Conservation (phyloP, 2,329 filamentous ascomycete genomes). For the Aspergillus unguis region DNA sequence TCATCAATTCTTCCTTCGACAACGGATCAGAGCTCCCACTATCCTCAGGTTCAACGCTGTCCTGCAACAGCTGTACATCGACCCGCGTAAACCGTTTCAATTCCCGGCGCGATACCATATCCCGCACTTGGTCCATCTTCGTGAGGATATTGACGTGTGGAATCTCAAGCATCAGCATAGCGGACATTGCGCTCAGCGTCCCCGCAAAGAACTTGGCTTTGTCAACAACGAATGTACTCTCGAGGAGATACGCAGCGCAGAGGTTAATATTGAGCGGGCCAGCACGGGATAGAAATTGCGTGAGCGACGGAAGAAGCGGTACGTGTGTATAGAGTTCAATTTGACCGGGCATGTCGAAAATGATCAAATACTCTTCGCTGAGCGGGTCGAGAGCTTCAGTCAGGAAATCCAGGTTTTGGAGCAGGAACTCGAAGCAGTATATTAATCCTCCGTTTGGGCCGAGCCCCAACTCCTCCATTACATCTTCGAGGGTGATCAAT, state of each 20-base stretch:
- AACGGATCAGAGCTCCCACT: conserved; percentile 59
- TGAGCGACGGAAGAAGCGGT: conserved; percentile 80
- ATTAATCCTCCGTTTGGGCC: conserved; percentile 91
- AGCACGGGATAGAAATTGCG: conserved; percentile 73
- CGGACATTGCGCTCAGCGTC: conserved; percentile 93
- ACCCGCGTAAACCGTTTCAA: conserved; percentile 87
- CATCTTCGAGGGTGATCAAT: conserved; percentile 87
- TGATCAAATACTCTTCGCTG: conserved; percentile 93
- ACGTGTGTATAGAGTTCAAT: conserved; percentile 98
- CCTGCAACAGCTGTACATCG: conserved; percentile 76
- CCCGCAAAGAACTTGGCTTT: conserved; percentile 96
- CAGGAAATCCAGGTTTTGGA: conserved; percentile 91
- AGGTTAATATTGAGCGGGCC: conserved; percentile 85
- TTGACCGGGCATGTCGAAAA: conserved; percentile 98
- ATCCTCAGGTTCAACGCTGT: conserved; percentile 52
- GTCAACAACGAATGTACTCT: conserved; percentile 93
- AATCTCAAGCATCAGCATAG: conserved; percentile 97
- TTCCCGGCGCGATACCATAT: conserved; percentile 80
- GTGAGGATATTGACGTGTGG: conserved; percentile 94
- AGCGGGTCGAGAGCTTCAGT: conserved; percentile 78
- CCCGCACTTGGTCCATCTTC: conserved; percentile 97
- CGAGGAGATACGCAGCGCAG: conserved; percentile 90
- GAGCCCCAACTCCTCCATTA: conserved; percentile 90
- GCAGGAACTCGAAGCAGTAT: conserved; percentile 94
- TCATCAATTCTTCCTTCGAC: conserved; percentile 69